Base-by-base conservation (phyloP, 169 alveolate species). In the Eimeria praecox region DNA sequence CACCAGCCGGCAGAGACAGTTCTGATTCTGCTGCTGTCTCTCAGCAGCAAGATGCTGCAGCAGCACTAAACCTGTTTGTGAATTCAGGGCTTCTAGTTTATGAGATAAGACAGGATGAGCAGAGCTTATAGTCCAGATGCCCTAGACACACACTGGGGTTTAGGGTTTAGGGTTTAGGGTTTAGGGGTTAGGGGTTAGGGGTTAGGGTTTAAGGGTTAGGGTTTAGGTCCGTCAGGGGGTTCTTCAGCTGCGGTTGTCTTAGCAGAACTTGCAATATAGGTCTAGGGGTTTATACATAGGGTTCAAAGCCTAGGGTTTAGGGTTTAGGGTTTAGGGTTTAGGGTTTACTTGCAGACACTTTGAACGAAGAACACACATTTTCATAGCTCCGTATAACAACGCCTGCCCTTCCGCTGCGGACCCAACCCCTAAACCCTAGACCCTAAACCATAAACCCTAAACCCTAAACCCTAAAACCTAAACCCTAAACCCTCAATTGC, bases 401-500 rank as follows among this genome's bases (percentile, higher is more conserved):
- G n/a, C n/a, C n/a, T n/a, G n/a, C n/a, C n/a, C n/a, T n/a, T n/a
- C n/a, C n/a, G n/a, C n/a, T n/a, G n/a, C n/a, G n/a, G n/a, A n/a
- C n/a, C n/a, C n/a, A n/a, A n/a, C n/a, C n/a, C n/a, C n/a, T 18
- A 14, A 20, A 22, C 80, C 80, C 44, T 69, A 69, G n/a, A 69
- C 44, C 80, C 80, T 30, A 69, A n/a, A 30, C 80, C 80, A 5
- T n/a, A 38, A 75, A 75, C 86, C 86, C 86, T 75, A 75, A 75
- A 75, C 86, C 86, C 86, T 75, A 75, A 35, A 75, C 86, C 86
- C 86, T 75, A 75, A 35, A 75, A 54, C 86, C 86, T 75, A 71
- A 14, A 0, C 38, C 87, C 30, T 27, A 24, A 22, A 1, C 27
- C 40, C 35, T 44, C 80, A 6, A 35, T 14, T 40, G 52, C 24